phyloP scores from a whole-genome alignment of 129 eudicot species.

The Heracleum sosnowskyi region DNA sequence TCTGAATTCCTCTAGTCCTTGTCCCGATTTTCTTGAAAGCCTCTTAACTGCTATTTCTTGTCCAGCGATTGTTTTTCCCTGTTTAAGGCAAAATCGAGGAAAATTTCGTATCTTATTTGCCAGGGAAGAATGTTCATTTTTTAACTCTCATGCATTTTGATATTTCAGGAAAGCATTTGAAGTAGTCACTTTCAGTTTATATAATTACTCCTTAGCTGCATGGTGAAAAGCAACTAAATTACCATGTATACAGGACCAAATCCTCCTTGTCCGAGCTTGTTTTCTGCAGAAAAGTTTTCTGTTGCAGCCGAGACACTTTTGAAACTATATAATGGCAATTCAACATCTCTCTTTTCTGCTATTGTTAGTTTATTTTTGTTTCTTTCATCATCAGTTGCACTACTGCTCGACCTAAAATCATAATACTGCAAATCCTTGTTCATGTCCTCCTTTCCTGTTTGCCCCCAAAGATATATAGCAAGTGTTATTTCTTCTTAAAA shows the following conservation, averaged over 20 bases:
- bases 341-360: slow-evolving; percentile 8
- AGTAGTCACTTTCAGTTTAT: not conserved
- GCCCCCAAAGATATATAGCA: not conserved
- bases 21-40: slow-evolving; percentile 20
- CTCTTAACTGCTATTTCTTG: slow-evolving; percentile 22
- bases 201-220: not conserved
- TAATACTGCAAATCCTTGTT: slow-evolving; percentile 12
- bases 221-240: not conserved
- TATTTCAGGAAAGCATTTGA: not conserved
- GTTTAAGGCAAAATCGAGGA: not conserved
- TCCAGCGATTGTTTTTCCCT: slow-evolving; percentile 11
- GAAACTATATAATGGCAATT: slow-evolving; percentile 21
- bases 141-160: not conserved
- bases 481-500: not conserved
- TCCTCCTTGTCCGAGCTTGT: slow-evolving; percentile 28
- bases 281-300: slow-evolving; percentile 19
- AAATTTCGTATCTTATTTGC: not conserved
- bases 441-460: slow-evolving; percentile 11
- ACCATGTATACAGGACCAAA: slow-evolving; percentile 29
- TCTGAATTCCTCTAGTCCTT: slow-evolving; percentile 19
- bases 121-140: not conserved
- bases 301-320: slow-evolving; percentile 21
- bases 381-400: not conserved
- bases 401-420: slow-evolving; percentile 8
- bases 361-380: not conserved